Conservation (phyloP, 257 asterid genomes). For the Salvia hispanica region DNA sequence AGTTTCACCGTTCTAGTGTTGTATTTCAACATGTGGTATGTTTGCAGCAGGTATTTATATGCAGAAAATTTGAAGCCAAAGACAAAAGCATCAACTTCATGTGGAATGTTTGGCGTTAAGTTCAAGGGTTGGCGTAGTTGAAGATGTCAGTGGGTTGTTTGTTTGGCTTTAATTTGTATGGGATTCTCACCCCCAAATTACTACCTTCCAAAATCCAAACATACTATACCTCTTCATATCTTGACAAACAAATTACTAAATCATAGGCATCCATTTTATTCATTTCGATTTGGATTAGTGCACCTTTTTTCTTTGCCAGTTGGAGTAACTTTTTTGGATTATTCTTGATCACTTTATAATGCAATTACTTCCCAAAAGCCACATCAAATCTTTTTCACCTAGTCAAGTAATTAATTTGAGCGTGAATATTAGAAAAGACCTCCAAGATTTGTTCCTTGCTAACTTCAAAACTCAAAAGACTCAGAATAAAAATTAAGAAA, state of each 20-base stretch:
- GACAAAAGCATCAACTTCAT: background rate
- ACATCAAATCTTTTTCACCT: background rate
- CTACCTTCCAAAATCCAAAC: conserved; percentile 19
- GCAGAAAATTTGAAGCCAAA: background rate
- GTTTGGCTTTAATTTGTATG: background rate
- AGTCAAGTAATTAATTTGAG: background rate
- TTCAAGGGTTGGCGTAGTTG: background rate
- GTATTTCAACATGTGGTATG: conserved; percentile 8
- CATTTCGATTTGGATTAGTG: background rate
- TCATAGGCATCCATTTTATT: background rate
- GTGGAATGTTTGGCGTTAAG: conserved; percentile 2
- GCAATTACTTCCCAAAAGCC: background rate
- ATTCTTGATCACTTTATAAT: background rate
- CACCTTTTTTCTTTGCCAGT: background rate
- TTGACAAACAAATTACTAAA: background rate
- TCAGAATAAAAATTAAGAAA: too few relatives aligned
- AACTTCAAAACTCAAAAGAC: too few relatives aligned
- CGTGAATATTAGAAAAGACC: too few relatives aligned
- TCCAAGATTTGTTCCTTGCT: too few relatives aligned
- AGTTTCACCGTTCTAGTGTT: background rate
- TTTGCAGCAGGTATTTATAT: background rate
- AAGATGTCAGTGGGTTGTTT: background rate
- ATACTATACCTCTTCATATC: background rate
- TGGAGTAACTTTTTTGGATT: background rate
- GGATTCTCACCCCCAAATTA: background rate